These are phyloP conservation scores for Thelonectria olida DNA, from an alignment of 2,329 filamentous ascomycete genomes.

Conservation along the genomic window DNA sequence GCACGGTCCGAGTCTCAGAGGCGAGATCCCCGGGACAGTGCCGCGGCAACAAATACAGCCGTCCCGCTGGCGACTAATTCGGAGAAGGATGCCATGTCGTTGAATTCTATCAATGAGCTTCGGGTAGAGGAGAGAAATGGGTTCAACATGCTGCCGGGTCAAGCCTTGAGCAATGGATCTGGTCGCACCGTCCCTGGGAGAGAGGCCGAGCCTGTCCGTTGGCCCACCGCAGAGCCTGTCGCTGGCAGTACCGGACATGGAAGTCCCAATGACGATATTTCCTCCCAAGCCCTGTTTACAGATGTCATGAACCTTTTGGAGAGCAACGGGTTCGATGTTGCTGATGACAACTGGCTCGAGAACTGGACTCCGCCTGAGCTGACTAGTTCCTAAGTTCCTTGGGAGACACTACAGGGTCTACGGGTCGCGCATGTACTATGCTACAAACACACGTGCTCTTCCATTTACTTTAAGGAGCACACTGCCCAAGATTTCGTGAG, in stretches of 20 bases:
- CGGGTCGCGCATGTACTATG: too few species aligned
- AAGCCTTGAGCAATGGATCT: background rate
- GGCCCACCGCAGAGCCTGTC: background rate
- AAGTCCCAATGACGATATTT: background rate
- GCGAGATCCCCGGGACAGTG: background rate
- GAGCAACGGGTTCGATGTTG: background rate
- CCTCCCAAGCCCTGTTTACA: background rate
- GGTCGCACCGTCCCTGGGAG: background rate
- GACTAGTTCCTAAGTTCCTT: background rate
- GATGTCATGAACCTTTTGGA: background rate
- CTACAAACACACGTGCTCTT: too few species aligned
- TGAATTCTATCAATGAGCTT: background rate
- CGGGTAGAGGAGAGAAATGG: background rate
- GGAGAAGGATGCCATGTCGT: background rate
- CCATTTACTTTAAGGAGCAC: too few species aligned
- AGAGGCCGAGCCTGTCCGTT: background rate
- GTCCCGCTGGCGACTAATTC: background rate
- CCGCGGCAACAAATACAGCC: background rate
- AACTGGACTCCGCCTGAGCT: background rate
- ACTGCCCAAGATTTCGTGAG: too few species aligned
- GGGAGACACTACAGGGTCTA: background rate
- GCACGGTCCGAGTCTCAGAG: background rate
- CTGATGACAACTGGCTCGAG: background rate
- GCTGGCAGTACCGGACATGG: background rate
- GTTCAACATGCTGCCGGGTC: background rate